phyloP scores from a whole-genome alignment of 225 moss, liverwort and hornwort species.

The Straminergon stramineum region DNA sequence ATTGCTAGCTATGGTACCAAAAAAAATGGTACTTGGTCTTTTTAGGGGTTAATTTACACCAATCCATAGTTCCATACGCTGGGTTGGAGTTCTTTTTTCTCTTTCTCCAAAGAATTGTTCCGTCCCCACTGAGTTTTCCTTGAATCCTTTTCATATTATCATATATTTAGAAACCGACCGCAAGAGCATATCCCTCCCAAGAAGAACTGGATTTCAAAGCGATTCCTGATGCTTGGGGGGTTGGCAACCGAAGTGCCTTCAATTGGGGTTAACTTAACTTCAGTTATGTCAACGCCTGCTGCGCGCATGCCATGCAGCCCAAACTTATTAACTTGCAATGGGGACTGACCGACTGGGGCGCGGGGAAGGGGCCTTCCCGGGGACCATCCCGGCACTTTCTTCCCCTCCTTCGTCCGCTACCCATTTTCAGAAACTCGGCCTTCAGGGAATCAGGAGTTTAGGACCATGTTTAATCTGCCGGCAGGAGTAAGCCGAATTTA shows the following conservation, averaged over 20 bases:
- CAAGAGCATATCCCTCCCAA: not conserved
- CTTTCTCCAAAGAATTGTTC: not conserved
- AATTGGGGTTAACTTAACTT: not conserved
- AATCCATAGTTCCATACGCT: too few relatives aligned
- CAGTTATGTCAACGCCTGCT: not conserved
- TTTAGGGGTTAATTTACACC: not conserved
- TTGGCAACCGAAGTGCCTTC: not conserved
- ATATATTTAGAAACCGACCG: not conserved
- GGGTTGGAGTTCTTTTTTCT: not conserved
- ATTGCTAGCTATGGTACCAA: not conserved
- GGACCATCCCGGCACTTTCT: not conserved
- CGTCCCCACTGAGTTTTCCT: not conserved
- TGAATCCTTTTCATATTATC: too few relatives aligned
- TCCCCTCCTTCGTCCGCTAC: not conserved
- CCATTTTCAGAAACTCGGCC: not conserved
- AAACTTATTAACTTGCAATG: not conserved
- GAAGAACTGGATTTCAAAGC: not conserved
- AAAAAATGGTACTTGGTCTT: too few relatives aligned
- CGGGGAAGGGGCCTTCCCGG: not conserved
- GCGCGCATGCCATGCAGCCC: not conserved
- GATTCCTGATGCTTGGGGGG: not conserved
- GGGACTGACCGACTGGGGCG: too few relatives aligned
- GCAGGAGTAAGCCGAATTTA: too few relatives aligned
- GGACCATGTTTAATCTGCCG: not conserved
- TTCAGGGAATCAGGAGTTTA: not conserved